These are phyloP conservation scores for Arctium minus DNA, from an alignment of 129 eudicot species.

Conservation along the genomic window DNA sequence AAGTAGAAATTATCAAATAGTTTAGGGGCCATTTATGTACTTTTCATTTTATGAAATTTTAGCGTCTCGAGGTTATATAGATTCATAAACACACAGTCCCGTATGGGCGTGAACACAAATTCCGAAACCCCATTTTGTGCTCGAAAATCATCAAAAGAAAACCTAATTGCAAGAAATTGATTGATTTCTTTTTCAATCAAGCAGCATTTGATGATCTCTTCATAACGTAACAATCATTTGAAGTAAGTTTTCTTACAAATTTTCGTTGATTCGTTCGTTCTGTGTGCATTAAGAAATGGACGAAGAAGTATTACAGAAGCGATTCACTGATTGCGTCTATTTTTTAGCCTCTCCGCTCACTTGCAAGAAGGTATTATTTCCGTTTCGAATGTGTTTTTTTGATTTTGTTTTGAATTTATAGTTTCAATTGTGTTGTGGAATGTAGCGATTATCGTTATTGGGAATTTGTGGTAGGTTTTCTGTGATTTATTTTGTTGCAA, in stretches of 20 bases:
- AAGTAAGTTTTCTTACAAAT: not conserved
- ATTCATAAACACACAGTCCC: conserved; percentile 3
- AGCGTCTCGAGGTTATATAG: conserved; percentile 5
- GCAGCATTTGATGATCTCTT: not conserved
- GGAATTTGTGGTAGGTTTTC: not conserved
- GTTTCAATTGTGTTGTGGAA: conserved; percentile 6
- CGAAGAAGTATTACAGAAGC: conserved; percentile 47
- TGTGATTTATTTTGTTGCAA: not conserved
- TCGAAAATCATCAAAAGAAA: conserved; percentile 6
- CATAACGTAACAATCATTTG: not conserved
- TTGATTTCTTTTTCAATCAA: not conserved
- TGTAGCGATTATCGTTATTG: conserved; percentile 11
- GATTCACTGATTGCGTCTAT: conserved; percentile 69
- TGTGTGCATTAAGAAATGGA: conserved; percentile 20
- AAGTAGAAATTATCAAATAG: not conserved
- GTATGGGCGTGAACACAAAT: conserved; percentile 13
- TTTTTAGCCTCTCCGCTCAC: conserved; percentile 81
- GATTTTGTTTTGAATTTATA: not conserved
- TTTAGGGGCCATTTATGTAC: not conserved
- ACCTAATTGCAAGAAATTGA: conserved; percentile 18
- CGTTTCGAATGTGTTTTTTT: not conserved
- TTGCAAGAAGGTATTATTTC: conserved; percentile 59
- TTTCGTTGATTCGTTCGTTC: conserved; percentile 2
- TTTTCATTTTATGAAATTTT: not conserved
- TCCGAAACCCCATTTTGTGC: conserved; percentile 16